Conservation (phyloP, 345 rosid species). For the Heritiera littoralis region DNA sequence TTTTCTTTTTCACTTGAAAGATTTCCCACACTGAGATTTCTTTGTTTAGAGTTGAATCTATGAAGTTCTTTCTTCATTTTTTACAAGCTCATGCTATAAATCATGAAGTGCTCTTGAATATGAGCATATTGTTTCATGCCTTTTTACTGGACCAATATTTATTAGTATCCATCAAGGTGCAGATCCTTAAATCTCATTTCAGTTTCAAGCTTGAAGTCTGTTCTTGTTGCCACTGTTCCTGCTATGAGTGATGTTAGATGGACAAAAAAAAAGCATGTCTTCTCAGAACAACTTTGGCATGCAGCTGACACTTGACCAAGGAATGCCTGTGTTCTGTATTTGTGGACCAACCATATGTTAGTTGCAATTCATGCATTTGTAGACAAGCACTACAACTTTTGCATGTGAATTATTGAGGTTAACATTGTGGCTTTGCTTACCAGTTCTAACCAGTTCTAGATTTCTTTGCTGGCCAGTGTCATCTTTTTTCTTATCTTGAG, state of each 20-base stretch:
- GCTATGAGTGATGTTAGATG: neutral
- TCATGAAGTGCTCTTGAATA: neutral
- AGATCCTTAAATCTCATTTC: neutral
- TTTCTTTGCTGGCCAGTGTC: neutral
- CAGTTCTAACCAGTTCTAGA: neutral
- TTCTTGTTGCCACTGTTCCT: neutral
- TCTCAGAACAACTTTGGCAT: neutral
- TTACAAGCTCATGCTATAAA: neutral
- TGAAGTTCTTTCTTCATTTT: neutral
- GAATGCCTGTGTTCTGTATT: neutral
- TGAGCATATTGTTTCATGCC: neutral
- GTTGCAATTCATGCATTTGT: neutral
- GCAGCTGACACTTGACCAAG: neutral
- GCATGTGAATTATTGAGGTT: neutral
- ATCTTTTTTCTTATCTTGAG: neutral
- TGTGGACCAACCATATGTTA: neutral
- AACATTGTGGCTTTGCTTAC: conserved; percentile 1
- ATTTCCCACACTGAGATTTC: neutral
- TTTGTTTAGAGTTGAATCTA: neutral
- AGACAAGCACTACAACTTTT: conserved; percentile 11
- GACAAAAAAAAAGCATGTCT: neutral
- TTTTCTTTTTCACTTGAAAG: neutral
- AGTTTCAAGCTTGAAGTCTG: neutral
- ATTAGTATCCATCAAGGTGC: conserved; percentile 1
- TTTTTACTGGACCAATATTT: neutral